Conservation (phyloP, 371 early-diverging fungal species). For the Haplosporangium sp. region DNA sequence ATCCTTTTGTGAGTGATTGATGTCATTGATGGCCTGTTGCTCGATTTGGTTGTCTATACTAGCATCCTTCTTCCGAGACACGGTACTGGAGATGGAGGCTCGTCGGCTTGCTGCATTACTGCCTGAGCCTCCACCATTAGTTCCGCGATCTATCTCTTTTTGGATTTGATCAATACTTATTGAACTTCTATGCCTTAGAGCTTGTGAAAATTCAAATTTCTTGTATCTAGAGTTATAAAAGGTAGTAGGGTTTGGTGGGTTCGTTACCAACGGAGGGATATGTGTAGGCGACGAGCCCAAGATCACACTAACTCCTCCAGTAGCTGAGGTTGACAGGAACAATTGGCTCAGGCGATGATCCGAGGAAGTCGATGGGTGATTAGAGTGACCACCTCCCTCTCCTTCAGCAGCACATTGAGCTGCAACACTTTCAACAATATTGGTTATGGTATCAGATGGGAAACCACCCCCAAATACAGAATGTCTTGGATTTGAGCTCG, state of each 20-base stretch:
- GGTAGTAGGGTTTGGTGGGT: slow-evolving; percentile 31
- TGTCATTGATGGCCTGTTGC: not conserved
- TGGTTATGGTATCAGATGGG: slow-evolving; percentile 46
- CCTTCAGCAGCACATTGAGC: slow-evolving; percentile 9
- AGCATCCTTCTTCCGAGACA: not conserved
- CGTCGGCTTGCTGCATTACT: slow-evolving; percentile 11
- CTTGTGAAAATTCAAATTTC: slow-evolving; percentile 57
- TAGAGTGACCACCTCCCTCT: slow-evolving; percentile 20
- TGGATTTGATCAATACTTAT: slow-evolving; percentile 55
- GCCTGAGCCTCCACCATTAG: not conserved
- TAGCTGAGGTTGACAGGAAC: slow-evolving; percentile 4
- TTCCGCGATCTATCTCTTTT: slow-evolving; percentile 14
- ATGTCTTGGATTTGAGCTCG: slow-evolving; percentile 31
- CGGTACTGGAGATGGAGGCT: slow-evolving; percentile 15
- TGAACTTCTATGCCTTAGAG: slow-evolving; percentile 48
- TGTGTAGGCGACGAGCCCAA: slow-evolving; percentile 10
- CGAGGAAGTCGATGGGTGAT: slow-evolving; percentile 29
- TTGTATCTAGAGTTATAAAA: slow-evolving; percentile 57
- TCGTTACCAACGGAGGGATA: not conserved
- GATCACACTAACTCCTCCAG: not conserved
- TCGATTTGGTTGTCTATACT: no score
- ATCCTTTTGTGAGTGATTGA: not conserved
- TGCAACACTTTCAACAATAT: slow-evolving; percentile 33
- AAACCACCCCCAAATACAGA: slow-evolving; percentile 50
- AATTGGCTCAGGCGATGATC: slow-evolving; percentile 46